These are phyloP conservation scores for Claviceps digitariae DNA, from an alignment of 2,329 filamentous ascomycete species.

Conservation along the genomic window DNA sequence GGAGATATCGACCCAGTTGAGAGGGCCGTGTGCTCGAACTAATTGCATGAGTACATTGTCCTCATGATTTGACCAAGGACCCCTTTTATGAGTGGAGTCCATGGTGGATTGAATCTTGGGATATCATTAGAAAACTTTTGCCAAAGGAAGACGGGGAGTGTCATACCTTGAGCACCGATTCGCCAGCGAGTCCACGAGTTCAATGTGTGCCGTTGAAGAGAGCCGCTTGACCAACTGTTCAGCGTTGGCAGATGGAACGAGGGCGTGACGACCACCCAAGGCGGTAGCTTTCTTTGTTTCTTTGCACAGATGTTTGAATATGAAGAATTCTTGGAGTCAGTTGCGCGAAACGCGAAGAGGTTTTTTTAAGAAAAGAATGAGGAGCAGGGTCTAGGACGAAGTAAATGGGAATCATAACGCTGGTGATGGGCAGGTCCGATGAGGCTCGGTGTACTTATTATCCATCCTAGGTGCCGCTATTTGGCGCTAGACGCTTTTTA, in stretches of 20 bases:
- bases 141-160: not conserved
- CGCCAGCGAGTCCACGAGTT: not conserved
- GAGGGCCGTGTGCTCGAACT: constrained; percentile 56
- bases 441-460: constrained; percentile 6
- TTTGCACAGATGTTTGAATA: not conserved
- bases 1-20: constrained; percentile 87
- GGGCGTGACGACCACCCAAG: not conserved
- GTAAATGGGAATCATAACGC: constrained; percentile 1
- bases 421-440: constrained; percentile 2
- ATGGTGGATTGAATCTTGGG: not conserved
- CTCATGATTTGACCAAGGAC: constrained; percentile 72
- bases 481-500: constrained; percentile 1
- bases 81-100: constrained; percentile 32
- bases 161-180: not conserved
- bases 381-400: not conserved
- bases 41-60: constrained; percentile 58
- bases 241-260: not conserved
- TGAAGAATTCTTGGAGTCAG: not conserved
- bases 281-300: not conserved
- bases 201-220: not conserved
- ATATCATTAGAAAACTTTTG: not conserved
- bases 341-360: not conserved
- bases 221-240: too few species aligned
- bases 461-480: not conserved
- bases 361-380: not conserved